Evolutionary conservation across 768 basidiomycete genomes (phyloP).

Genomic region (Agrocybe praecox): DNA sequence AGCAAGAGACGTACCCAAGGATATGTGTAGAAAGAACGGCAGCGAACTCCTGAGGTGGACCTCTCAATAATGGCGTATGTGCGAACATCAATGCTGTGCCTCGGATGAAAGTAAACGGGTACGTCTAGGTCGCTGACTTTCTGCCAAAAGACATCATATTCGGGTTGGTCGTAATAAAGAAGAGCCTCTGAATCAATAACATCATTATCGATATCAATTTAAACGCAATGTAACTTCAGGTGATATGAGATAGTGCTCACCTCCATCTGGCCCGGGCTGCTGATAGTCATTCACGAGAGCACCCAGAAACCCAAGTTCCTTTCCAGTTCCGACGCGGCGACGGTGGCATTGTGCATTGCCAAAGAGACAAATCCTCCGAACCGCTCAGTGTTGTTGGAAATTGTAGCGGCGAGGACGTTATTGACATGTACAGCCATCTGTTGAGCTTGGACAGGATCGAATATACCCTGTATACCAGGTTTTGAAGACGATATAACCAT

Average conservation of each 20-base stretch:
- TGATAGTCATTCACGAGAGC: constrained; percentile 47
- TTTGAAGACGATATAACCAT: constrained; percentile 41
- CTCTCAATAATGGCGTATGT: constrained; percentile 35
- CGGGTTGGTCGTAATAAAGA: constrained; percentile 39
- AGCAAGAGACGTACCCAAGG: constrained; percentile 36
- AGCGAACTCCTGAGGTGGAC: constrained; percentile 38
- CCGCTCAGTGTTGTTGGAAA: constrained; percentile 39
- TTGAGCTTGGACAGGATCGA: constrained; percentile 33
- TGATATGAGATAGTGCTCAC: constrained; percentile 22
- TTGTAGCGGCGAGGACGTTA: constrained; percentile 35
- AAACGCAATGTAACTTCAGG: no score
- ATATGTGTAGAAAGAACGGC: constrained; percentile 41
- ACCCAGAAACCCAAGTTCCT: constrained; percentile 45
- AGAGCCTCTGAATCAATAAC: constrained; percentile 35
- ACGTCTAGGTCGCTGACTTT: constrained; percentile 38
- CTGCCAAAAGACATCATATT: constrained; percentile 41
- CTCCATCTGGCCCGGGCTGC: constrained; percentile 39
- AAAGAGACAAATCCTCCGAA: constrained; percentile 45
- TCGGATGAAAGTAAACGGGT: constrained; percentile 41
- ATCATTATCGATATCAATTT: no score
- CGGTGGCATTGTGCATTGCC: constrained; percentile 47
- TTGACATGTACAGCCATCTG: constrained; percentile 36
- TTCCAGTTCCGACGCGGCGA: constrained; percentile 40
- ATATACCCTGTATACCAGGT: constrained; percentile 41
- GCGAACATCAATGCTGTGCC: constrained; percentile 32